Evolutionary conservation across 176 grass and related monocot species (phyloP).

Genomic region (bread wheat (Triticum aestivum)): IWGSC_CS_RefSeq_v2.1 NC_057806.1:410659053-410659552

Average conservation of each 20-base stretch:
- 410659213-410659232: not conserved
- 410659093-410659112: not conserved
- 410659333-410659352: not conserved
- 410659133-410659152: not conserved
- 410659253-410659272: slow-evolving; percentile 12
- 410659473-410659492: slow-evolving; percentile 4
- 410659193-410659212: not conserved
- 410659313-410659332: not conserved
- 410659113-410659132: not conserved
- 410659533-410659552: slow-evolving; percentile 39
- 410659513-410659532: slow-evolving; percentile 27
- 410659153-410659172: not conserved
- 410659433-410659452: slow-evolving; percentile 8
- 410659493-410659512: not conserved
- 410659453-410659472: slow-evolving; percentile 6
- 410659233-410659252: not conserved
- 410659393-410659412: slow-evolving; percentile 35
- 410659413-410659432: slow-evolving; percentile 34
- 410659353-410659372: not conserved
- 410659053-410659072: slow-evolving; percentile 11
- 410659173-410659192: not conserved
- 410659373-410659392: slow-evolving; percentile 21
- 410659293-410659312: slow-evolving; percentile 6
- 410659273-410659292: not conserved
- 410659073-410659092: not conserved